Evolutionary conservation across 139 green algal species (phyloP), one percentile per base, ranked within the genome.

Genomic region (Volvox africanus): DNA sequence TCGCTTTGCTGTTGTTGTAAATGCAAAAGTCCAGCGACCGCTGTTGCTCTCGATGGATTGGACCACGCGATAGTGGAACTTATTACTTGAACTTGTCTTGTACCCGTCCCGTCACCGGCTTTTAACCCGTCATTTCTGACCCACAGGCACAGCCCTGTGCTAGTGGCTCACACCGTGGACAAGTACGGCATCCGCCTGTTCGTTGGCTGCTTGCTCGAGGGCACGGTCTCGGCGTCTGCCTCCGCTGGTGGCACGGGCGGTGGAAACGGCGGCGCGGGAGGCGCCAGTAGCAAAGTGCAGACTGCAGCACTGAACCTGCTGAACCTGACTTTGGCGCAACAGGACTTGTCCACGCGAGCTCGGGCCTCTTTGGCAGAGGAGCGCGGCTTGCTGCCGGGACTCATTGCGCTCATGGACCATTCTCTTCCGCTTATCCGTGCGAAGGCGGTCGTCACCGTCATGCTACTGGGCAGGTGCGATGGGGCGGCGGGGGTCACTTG

Each of bases 251-350:
- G 37, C 69, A 30, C 19, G 19, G 37, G 69, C 69, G 44, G 69
- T 71, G 85, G 85, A 1, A 77, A 18, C 61, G n/a, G 30, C 37
- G 83, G 83, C 62, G 67, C 83, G 35, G 67, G 83, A 20, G 85
- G 85, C 69, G 32, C 89, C 30, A 90, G 76, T 86, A 88, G 77
- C 82, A 94, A 93, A 84, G 91, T 92, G 35, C 96, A 98, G 94
- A 94, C 96, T 18, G 92, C 96, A 17, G 93, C 91, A 1, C 76
- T 96, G 65, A 98, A 96, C 93, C 95, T 99, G 82, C 92, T 99
- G 30, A 97, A 97, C 89, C 89, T 96, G 62, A 94, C 89, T 24
- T 89, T 97, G 14, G 77, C 85, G 26, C 91, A 90, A 32, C 86
- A 89, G 9, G 77, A 91, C 33, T 78, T 86, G 24, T 61, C 33